A percentile compares a stretch with the other conserved stretches of the same genome.
Evolutionary conservation across 75 land plant genomes (phyloP).

Genomic region (Selaginella tamariscina): DNA sequence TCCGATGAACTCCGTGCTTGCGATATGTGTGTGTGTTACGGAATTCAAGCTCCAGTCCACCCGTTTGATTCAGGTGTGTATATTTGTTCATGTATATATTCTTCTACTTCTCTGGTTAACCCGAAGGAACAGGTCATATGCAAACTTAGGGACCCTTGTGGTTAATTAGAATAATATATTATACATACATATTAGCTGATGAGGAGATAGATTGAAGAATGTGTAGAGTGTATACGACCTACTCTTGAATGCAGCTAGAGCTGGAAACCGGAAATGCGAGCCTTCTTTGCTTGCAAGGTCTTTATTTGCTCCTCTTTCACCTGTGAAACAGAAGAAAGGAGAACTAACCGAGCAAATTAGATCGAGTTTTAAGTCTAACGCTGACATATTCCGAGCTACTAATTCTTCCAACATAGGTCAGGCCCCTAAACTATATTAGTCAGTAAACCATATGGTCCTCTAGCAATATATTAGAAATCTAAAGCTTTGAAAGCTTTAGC

Average conservation of each 20-base stretch:
- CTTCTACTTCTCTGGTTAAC: neutral
- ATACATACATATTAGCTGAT: neutral
- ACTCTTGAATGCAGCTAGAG: conserved; percentile 50
- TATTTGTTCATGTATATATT: neutral
- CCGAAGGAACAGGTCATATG: neutral
- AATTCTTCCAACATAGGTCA: conserved; percentile 6
- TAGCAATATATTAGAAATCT: neutral
- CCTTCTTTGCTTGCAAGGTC: conserved; percentile 71
- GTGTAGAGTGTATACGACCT: conserved; percentile 9
- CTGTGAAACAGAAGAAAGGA: conserved; percentile 22
- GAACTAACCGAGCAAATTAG: conserved; percentile 1
- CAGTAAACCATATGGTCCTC: conserved; percentile 5
- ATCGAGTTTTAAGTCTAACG: neutral
- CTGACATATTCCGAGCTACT: neutral
- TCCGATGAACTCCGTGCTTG: conserved; percentile 35
- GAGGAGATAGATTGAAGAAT: neutral
- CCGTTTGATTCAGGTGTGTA: neutral
- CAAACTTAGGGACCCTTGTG: neutral
- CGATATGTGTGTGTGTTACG: conserved; percentile 72
- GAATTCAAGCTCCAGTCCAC: neutral
- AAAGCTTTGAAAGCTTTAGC: neutral
- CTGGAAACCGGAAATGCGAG: conserved; percentile 31
- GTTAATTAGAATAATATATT: neutral
- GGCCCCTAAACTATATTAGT: neutral
- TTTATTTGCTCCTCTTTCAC: conserved; percentile 47